phyloP scores from a whole-genome alignment of 2,329 filamentous ascomycete species.

The Diatrype stigma region DNA sequence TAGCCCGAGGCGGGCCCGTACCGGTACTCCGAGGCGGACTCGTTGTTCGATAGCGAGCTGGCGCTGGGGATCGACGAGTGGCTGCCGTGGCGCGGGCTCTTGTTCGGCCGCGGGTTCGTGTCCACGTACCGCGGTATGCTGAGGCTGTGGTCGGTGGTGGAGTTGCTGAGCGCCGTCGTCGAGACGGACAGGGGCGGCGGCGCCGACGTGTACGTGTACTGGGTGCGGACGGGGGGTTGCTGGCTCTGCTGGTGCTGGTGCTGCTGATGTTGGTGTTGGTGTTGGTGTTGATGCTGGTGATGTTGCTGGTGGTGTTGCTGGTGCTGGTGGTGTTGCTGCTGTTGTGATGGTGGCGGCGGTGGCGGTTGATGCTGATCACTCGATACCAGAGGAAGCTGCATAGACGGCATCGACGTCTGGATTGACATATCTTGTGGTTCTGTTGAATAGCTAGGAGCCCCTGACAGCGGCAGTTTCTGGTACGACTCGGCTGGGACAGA shows the following conservation, averaged over 20 bases:
- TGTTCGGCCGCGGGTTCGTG: conserved; percentile 48
- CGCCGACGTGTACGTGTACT: conserved; percentile 52
- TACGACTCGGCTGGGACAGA: conserved; percentile 49
- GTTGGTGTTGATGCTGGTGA: background rate
- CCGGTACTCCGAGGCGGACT: conserved; percentile 51
- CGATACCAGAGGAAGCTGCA: conserved; percentile 47
- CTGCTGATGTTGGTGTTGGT: background rate
- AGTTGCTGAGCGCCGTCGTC: conserved; percentile 32
- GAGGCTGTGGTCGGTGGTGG: conserved; percentile 37
- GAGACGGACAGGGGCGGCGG: conserved; percentile 46
- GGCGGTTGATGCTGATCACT: conserved; percentile 37
- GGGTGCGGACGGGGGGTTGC: conserved; percentile 41
- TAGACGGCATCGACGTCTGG: conserved; percentile 50
- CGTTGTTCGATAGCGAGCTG: conserved; percentile 44
- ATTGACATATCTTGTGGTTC: conserved; percentile 53
- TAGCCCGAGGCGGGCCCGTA: conserved; percentile 45
- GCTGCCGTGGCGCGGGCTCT: conserved; percentile 51
- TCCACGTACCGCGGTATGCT: conserved; percentile 56
- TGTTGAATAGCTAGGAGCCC: conserved; percentile 41
- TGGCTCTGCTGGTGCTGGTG: background rate
- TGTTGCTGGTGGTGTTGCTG: background rate
- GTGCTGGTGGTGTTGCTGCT: background rate
- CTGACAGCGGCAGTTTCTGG: conserved; percentile 49
- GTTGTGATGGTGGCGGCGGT: background rate
- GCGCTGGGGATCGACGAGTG: conserved; percentile 51